phyloP scores from a whole-genome alignment of 2,329 filamentous ascomycete species.

The Lachnellula suecica region DNA sequence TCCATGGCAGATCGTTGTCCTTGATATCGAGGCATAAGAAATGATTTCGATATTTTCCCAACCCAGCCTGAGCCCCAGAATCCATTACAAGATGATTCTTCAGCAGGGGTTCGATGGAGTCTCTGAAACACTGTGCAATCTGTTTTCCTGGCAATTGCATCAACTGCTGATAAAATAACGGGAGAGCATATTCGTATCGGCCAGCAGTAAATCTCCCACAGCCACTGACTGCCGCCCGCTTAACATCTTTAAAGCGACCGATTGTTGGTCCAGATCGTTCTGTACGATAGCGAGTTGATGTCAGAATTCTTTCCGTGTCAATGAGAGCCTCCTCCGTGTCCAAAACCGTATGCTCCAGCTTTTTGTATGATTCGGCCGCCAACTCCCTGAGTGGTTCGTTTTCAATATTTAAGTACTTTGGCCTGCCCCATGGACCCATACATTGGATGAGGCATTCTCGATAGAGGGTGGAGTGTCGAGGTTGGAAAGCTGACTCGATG shows the following conservation, averaged over 20 bases:
- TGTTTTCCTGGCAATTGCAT: not conserved
- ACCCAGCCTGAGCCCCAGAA: not conserved
- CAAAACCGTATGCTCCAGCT: too few species aligned
- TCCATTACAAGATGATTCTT: not conserved
- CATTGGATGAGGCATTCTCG: not conserved
- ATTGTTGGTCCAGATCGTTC: too few species aligned
- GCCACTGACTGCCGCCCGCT: too few species aligned
- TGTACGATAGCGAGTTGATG: too few species aligned
- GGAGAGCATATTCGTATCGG: too few species aligned
- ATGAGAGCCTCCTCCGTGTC: too few species aligned
- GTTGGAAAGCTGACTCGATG: not conserved
- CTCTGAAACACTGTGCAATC: too few species aligned
- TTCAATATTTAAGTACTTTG: not conserved
- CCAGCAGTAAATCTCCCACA: too few species aligned
- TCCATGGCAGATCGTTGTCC: not conserved
- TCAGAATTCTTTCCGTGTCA: too few species aligned
- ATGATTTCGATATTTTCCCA: not conserved
- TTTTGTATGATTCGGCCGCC: not conserved
- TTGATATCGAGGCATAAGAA: conserved; percentile 5
- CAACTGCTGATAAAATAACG: too few species aligned
- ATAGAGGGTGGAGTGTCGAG: not conserved
- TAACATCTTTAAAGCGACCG: too few species aligned
- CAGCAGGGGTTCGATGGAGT: not conserved
- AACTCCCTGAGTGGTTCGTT: not conserved
- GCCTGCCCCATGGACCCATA: not conserved